Conservation (phyloP, 2,329 filamentous ascomycete genomes). For the Claviceps sp. region DNA sequence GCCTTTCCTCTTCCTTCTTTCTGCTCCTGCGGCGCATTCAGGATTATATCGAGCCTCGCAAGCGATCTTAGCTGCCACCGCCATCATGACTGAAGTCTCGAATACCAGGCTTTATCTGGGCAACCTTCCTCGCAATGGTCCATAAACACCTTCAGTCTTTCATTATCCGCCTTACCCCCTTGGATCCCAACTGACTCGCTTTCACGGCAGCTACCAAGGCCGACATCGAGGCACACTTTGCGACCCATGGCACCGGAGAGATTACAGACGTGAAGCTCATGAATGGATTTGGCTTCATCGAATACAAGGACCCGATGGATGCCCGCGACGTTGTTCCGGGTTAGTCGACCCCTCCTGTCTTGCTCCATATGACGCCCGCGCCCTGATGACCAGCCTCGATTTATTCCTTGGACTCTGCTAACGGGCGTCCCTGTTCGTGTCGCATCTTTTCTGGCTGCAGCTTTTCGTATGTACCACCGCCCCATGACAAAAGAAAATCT, state of each 20-base stretch:
- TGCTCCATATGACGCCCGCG: background rate
- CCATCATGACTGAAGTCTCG: slow-evolving; percentile 69
- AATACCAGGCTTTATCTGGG: slow-evolving; percentile 93
- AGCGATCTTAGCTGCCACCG: slow-evolving; percentile 7
- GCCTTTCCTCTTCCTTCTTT: background rate
- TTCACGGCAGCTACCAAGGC: slow-evolving; percentile 72
- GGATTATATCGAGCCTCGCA: slow-evolving; percentile 1
- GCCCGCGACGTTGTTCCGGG: slow-evolving; percentile 96
- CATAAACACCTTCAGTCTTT: slow-evolving; percentile 12
- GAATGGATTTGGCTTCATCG: slow-evolving; percentile 99
- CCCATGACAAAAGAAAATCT: too few relatives aligned
- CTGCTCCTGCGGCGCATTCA: background rate
- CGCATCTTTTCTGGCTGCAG: slow-evolving; percentile 21
- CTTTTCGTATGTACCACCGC: slow-evolving; percentile 43
- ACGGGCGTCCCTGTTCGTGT: slow-evolving; percentile 1
- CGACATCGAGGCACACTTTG: slow-evolving; percentile 93
- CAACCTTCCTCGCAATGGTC: slow-evolving; percentile 94
- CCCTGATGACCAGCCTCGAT: background rate
- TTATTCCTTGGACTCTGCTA: slow-evolving; percentile 4
- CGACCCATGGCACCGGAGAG: slow-evolving; percentile 87
- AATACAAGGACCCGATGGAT: slow-evolving; percentile 98
- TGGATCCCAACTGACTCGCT: slow-evolving; percentile 29
- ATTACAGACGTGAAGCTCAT: slow-evolving; percentile 99
- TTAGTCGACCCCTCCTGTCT: slow-evolving; percentile 32
- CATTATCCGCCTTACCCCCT: slow-evolving; percentile 10